These are phyloP conservation scores for Ceratobasidium sp. DNA, from an alignment of 1,284 basidiomycete genomes.

Conservation along the genomic window DNA sequence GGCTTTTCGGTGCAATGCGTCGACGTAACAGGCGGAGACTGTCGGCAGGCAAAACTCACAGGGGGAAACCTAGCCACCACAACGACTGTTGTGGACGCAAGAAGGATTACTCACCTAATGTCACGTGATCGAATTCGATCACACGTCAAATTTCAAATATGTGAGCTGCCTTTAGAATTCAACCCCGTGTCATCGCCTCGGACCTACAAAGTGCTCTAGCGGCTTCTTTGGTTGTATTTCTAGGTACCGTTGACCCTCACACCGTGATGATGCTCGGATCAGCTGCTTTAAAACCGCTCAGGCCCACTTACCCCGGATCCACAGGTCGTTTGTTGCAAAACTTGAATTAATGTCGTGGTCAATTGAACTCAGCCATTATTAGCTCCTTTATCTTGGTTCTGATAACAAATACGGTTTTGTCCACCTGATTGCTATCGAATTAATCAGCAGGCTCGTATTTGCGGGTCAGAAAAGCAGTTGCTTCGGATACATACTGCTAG, in stretches of 20 bases:
- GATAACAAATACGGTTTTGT: background rate
- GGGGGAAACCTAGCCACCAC: background rate
- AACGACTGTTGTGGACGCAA: background rate
- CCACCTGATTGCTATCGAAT: background rate
- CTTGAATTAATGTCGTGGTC: background rate
- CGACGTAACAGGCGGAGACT: background rate
- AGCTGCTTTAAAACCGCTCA: background rate
- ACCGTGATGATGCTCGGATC: background rate
- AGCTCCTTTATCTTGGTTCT: constrained; percentile 16
- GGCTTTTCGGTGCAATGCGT: background rate
- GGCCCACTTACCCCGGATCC: constrained; percentile 8
- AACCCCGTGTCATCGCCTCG: constrained; percentile 4
- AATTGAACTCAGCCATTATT: constrained; percentile 19
- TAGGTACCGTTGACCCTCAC: no score
- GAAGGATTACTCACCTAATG: background rate
- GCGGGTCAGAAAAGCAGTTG: background rate
- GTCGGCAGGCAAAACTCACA: background rate
- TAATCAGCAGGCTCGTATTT: background rate
- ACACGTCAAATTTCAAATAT: background rate
- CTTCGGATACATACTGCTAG: background rate
- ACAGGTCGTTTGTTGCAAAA: background rate
- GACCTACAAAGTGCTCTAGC: background rate
- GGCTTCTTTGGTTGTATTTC: background rate
- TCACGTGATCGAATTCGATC: background rate
- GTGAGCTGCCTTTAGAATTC: background rate